Percentiles rank a stretch among this genome's conserved stretches.
Conservation (phyloP, 441 rosid species). For the Populus trichocarpa region DNA sequence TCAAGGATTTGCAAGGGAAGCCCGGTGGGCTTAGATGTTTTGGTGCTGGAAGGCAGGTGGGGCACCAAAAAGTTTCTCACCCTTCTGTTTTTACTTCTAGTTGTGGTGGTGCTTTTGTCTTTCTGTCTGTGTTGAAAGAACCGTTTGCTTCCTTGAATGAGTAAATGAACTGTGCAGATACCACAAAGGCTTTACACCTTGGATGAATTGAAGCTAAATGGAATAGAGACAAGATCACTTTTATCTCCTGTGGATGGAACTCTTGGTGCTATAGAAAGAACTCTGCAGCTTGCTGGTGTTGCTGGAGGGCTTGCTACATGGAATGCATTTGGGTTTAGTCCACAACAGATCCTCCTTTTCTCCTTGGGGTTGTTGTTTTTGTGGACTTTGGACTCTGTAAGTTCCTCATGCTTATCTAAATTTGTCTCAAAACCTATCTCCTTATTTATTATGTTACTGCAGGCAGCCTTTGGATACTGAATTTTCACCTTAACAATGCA, state of each 20-base stretch:
- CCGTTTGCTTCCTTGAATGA: background rate
- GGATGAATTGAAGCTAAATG: conserved; percentile 81
- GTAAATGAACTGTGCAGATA: conserved; percentile 29
- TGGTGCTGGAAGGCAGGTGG: conserved; percentile 75
- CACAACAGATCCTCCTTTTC: conserved; percentile 58
- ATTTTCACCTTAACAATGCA: background rate
- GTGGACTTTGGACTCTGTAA: conserved; percentile 77
- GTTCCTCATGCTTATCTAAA: conserved; percentile 5
- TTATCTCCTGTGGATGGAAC: conserved; percentile 77
- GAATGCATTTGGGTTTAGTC: conserved; percentile 48
- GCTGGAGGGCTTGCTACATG: conserved; percentile 60
- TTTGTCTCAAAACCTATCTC: background rate
- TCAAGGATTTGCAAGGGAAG: conserved; percentile 70
- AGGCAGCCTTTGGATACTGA: background rate
- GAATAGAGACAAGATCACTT: conserved; percentile 65
- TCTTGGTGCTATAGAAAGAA: conserved; percentile 72
- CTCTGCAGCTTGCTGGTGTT: conserved; percentile 62
- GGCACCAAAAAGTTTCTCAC: background rate
- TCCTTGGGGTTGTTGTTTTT: conserved; percentile 65
- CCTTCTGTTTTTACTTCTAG: background rate
- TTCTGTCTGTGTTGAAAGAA: background rate
- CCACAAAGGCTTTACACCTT: conserved; percentile 85
- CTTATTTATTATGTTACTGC: background rate
- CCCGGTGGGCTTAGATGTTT: conserved; percentile 74
- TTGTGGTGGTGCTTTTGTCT: background rate